A percentile compares a stretch with the other conserved stretches of the same genome.
Evolutionary conservation across 2,329 filamentous ascomycete species (phyloP).

Genomic region (Colletotrichum sp.): DNA sequence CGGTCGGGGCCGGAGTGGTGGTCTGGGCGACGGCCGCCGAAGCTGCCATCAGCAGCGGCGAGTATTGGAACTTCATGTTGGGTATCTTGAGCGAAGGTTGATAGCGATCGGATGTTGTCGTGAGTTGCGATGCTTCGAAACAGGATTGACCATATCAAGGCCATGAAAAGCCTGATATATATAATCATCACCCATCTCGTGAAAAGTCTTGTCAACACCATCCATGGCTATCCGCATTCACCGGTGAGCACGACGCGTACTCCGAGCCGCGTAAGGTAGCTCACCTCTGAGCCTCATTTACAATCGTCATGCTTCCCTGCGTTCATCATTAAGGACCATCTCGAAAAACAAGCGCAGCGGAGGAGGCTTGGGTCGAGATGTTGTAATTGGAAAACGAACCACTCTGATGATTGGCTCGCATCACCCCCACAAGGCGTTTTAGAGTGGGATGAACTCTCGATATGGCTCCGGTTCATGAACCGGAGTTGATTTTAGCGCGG

Average conservation of each 20-base stretch:
- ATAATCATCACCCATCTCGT: background rate
- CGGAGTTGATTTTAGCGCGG: background rate
- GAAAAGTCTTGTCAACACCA: background rate
- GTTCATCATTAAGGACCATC: background rate
- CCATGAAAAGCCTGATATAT: background rate
- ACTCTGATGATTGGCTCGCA: background rate
- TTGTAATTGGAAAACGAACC: background rate
- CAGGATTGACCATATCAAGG: fast-evolving
- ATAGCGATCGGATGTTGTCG: background rate
- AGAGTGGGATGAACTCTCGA: background rate
- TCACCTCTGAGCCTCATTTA: background rate
- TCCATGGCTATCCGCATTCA: background rate
- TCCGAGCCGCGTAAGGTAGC: background rate
- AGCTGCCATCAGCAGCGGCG: background rate
- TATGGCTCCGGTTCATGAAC: background rate
- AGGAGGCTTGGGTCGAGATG: background rate
- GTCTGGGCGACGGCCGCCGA: background rate
- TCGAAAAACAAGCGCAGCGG: background rate
- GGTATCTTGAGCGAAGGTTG: background rate
- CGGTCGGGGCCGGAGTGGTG: background rate
- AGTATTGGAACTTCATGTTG: background rate
- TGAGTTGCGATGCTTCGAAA: background rate
- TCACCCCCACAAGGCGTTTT: background rate
- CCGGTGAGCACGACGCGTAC: background rate
- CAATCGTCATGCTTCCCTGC: background rate